Base-by-base conservation (phyloP, 2,329 filamentous ascomycete genomes). In the Teratosphaeriaceae sp. region DNA sequence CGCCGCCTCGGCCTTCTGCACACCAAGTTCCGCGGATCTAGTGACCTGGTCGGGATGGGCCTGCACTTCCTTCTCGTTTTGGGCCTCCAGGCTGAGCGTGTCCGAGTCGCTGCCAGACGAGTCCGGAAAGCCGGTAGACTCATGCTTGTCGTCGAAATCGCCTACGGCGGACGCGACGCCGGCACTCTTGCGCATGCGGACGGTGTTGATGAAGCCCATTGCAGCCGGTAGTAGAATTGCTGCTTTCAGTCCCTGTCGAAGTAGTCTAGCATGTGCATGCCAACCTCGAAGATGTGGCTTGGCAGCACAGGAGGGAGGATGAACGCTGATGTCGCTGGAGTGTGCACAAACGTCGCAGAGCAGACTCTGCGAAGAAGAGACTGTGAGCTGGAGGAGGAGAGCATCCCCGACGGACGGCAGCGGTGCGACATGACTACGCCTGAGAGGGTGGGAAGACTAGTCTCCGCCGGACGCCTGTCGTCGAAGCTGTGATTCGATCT, bases 1-100 rank as follows among this genome's bases (percentile, higher is more conserved):
- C 20, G 66, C 63, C 20, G 67, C 66, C 43, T 67, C 58, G 12
- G 62, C 59, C 22, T 62, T 58, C 51, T 66, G 58, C 2, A 69
- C 60, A 45, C 66, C 67, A 22, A 58, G 47, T 26, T 67, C 62
- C 37, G 60, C 63, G 3, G 58, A 52, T 13, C 57, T 51, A n/a
- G 45, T 43, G 16, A 51, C 47, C 36, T 54, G 44, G 39, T 61
- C 50, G 4, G 60, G 58, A 20, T 60, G 46, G 30, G 48, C 44
- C 44, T 57, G 48, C 11, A 58, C 33, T 39, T 63, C 59, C 38
- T 55, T 54, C 43, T 62, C 57, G 19, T 62, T 56, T 33, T 49
- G 47, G 12, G 54, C 57, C 42, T 63, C 59, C 29, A 61, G 49
- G 34, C 56, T 59, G 21, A 56, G 39, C 15, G 43, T 54, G 43